These are phyloP conservation scores for Thalassiosira pacifica DNA, from an alignment of 352 stramenopile genomes.

Conservation along the genomic window DNA sequence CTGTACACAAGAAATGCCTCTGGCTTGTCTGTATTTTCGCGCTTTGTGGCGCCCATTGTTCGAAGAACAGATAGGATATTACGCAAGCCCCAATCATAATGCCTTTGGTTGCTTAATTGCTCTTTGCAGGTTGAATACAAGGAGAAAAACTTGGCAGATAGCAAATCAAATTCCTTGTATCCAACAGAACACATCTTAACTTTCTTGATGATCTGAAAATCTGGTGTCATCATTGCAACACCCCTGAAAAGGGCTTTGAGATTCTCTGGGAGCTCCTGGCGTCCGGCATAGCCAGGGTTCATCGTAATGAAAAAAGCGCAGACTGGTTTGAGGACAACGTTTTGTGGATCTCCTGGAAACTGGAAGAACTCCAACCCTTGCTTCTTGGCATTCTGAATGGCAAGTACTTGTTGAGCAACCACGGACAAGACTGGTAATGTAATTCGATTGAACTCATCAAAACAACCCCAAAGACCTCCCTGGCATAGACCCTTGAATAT, in stretches of 20 bases:
- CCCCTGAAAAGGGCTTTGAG: constrained; percentile 96
- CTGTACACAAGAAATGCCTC: constrained; percentile 95
- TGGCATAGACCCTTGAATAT: constrained; percentile 98
- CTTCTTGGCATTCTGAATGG: constrained; percentile 98
- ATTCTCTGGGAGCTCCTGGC: constrained; percentile 98
- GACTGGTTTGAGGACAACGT: constrained; percentile 94
- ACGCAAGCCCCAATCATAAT: constrained; percentile 96
- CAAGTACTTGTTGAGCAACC: constrained; percentile 96
- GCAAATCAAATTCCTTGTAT: constrained; percentile 95
- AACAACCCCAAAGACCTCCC: constrained; percentile 96
- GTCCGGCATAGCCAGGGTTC: constrained; percentile 98
- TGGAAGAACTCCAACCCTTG: constrained; percentile 95
- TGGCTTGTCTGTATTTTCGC: constrained; percentile 93
- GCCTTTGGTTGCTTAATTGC: constrained; percentile 94
- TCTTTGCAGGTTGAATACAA: constrained; percentile 95
- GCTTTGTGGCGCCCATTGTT: constrained; percentile 95
- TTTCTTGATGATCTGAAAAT: constrained; percentile 98
- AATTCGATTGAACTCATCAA: constrained; percentile 99
- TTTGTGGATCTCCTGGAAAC: constrained; percentile 97
- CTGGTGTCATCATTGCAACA: constrained; percentile 96
- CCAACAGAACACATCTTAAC: constrained; percentile 96
- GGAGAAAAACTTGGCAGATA: constrained; percentile 95
- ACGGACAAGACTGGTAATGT: constrained; percentile 96
- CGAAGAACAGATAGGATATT: constrained; percentile 96
- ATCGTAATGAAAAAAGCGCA: constrained; percentile 99